Conservation (phyloP, 306 rosid genomes). For the Malus asiatica region DNA sequence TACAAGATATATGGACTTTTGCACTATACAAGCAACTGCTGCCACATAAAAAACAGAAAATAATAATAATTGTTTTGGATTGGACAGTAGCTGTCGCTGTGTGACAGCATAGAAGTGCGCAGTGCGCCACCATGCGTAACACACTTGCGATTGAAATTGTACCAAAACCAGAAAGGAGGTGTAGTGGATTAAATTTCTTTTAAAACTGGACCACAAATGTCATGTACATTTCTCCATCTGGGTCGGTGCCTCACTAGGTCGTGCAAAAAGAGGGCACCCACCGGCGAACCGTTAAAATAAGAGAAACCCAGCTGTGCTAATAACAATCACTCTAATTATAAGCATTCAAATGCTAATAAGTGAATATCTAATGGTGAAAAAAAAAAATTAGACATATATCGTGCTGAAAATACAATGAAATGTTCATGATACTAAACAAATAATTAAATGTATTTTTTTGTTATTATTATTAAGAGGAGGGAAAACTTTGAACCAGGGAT, state of each 20-base stretch:
- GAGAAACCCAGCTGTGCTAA: too few relatives aligned
- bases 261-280: neutral
- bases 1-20: too few relatives aligned
- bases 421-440: too few relatives aligned
- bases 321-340: too few relatives aligned
- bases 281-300: neutral
- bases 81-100: neutral
- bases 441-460: too few relatives aligned
- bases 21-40: too few relatives aligned
- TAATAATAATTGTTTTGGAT: neutral
- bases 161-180: neutral
- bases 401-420: neutral
- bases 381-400: neutral
- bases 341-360: neutral
- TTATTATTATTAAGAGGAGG: too few relatives aligned
- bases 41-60: too few relatives aligned
- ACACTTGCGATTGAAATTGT: neutral
- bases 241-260: neutral
- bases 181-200: neutral
- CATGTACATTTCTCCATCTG: neutral
- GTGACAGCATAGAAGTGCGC: neutral
- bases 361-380: too few relatives aligned
- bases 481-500: too few relatives aligned
- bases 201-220: neutral
- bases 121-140: neutral